A percentile compares a stretch with the other conserved stretches of the same genome.
Evolutionary conservation across 2,329 filamentous ascomycete species (phyloP).

Genomic region (Penicillium janthinellum): DNA sequence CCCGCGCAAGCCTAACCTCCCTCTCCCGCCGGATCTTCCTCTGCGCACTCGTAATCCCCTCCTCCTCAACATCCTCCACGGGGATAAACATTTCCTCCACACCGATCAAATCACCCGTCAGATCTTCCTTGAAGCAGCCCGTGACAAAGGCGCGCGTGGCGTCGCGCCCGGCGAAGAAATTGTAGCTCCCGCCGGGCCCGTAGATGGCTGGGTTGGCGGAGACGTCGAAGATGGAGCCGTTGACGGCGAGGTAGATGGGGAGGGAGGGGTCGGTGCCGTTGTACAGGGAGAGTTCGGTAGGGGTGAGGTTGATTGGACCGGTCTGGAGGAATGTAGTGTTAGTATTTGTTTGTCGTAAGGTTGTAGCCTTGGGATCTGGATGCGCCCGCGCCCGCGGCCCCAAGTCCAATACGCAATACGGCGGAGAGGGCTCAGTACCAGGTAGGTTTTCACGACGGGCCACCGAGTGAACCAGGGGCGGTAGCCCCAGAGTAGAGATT

Average conservation of each 20-base stretch:
- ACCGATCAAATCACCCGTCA: constrained; percentile 80
- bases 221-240: constrained; percentile 68
- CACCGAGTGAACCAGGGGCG: constrained; percentile 62
- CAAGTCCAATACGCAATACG: no score
- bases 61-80: constrained; percentile 61
- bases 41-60: constrained; percentile 39
- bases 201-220: constrained; percentile 60
- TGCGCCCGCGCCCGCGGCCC: neutral
- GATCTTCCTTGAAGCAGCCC: constrained; percentile 85
- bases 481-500: constrained; percentile 70
- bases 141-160: constrained; percentile 88
- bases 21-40: constrained; percentile 58
- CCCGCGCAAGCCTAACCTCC: constrained; percentile 66
- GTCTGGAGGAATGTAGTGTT: constrained; percentile 35
- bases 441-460: constrained; percentile 61
- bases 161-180: constrained; percentile 83
- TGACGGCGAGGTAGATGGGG: constrained; percentile 87
- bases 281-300: constrained; percentile 70
- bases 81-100: constrained; percentile 81
- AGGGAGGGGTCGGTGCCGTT: constrained; percentile 74
- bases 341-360: neutral
- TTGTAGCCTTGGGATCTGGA: neutral
- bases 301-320: constrained; percentile 70
- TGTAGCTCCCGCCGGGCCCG: constrained; percentile 82
- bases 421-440: constrained; percentile 50